Evolutionary conservation across 2,329 filamentous ascomycete genomes (phyloP).

Genomic region (Blastomyces silverae): DNA sequence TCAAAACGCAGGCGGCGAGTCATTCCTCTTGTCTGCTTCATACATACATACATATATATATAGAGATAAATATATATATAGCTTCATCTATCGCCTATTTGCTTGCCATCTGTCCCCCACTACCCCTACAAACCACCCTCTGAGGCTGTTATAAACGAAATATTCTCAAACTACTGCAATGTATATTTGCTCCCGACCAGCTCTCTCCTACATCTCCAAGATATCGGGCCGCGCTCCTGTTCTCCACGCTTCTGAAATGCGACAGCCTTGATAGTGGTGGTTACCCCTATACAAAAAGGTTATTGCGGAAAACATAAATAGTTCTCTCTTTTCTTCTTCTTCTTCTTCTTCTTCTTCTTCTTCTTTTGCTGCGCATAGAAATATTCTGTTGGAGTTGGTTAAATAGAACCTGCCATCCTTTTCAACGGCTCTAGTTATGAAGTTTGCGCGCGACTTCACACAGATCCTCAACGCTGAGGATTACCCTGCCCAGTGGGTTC

Average conservation of each 20-base stretch:
- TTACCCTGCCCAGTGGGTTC: slow-evolving; percentile 65
- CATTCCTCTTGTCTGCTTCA: background rate
- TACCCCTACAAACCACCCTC: background rate
- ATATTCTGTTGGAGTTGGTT: background rate
- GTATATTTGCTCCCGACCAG: background rate
- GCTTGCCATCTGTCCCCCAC: too few species aligned
- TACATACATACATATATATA: background rate
- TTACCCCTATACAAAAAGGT: background rate
- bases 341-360: too few species aligned
- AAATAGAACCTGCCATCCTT: too few species aligned
- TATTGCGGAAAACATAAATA: background rate
- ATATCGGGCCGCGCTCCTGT: slow-evolving; percentile 1
- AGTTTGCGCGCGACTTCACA: slow-evolving; percentile 75
- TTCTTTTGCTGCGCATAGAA: background rate
- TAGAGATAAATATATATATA: background rate
- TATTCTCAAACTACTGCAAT: slow-evolving; percentile 3
- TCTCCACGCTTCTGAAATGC: slow-evolving; percentile 10
- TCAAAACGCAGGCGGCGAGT: background rate
- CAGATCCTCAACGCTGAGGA: slow-evolving; percentile 62
- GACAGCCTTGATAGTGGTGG: slow-evolving; percentile 4
- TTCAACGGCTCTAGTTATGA: slow-evolving; percentile 52
- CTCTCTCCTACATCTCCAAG: background rate
- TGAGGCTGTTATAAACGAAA: background rate
- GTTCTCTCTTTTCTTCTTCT: too few species aligned
- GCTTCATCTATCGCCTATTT: background rate